Evolutionary conservation across 2,329 filamentous ascomycete species (phyloP), one percentile per base, ranked within the genome.

Genomic region (Alternaria sp.): DNA sequence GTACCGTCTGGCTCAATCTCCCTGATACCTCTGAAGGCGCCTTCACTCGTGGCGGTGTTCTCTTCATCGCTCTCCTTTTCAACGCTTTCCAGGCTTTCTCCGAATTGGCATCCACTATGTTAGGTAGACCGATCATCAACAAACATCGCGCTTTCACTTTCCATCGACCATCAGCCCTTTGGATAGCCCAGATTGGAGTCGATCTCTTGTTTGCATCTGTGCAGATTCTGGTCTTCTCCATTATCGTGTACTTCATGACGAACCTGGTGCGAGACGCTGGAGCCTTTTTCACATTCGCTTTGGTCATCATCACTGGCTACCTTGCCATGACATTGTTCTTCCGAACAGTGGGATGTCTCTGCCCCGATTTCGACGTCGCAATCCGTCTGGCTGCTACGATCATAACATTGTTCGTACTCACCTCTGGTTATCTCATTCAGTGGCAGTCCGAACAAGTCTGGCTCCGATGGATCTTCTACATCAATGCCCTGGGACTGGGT

Each of bases 41-140:
- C 4, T 96, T 96, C 80, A 91, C 90, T 69, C 89, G 93, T 76
- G 92, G 92, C 66, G 93, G 92, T 82, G 86, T 95, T 1, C 83
- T 96, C 54, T 96, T 96, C 81, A 88, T 93, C 57, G 84, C 91
- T 21, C 86, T 96, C 2, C 81, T 96, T 5, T 95, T 95, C 85
- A 95, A 95, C 77, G 91, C 91, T n/a, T 95, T 96, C 79, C 90
- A 93, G 74, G 91, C 93, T 23, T 94, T 96, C 74, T 88, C 90
- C 0, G 93, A 96, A 77, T 81, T 97, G 0, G 90, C 86, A 0
- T 85, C 86, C 11, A 91, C 90, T 2, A 95, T 96, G 91, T 81
- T 89, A 15, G 92, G 90, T 1, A 86, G 93, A 9, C 86, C 89
- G 0, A 91, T 96, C 40, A 86, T 96, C 64, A 93, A 93, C 77